Conservation (phyloP, 495 filamentous ascomycete genomes). For the Saxophila tyrrhenica region DNA sequence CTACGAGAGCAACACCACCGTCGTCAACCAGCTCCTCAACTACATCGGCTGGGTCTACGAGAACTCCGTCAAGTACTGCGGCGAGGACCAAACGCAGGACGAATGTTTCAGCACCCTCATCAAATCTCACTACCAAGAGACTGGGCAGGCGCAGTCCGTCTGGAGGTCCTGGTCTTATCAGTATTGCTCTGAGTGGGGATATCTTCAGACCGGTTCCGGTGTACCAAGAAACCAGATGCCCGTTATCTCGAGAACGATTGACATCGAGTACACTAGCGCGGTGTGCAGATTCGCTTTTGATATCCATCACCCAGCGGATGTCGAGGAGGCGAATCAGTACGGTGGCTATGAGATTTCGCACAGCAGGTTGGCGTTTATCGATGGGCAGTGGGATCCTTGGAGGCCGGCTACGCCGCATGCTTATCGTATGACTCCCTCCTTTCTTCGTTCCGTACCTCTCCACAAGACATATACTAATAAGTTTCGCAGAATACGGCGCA, state of each 20-base stretch:
- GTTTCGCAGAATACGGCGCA: constrained; percentile 28
- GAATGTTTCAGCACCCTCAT: constrained; percentile 45
- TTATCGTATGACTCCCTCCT: constrained; percentile 11
- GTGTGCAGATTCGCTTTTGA: constrained; percentile 53
- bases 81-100: constrained; percentile 35
- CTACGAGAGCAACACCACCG: constrained; percentile 38
- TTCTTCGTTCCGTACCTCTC: neutral
- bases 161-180: constrained; percentile 55
- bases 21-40: constrained; percentile 51
- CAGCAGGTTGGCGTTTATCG: constrained; percentile 36
- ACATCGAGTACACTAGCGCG: constrained; percentile 40
- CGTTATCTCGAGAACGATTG: constrained; percentile 52
- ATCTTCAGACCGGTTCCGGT: constrained; percentile 52
- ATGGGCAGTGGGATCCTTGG: constrained; percentile 63
- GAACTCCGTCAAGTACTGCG: constrained; percentile 32
- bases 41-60: constrained; percentile 50
- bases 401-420: constrained; percentile 52
- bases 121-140: constrained; percentile 37
- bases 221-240: constrained; percentile 47
- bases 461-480: no score
- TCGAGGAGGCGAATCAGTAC: constrained; percentile 52
- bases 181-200: constrained; percentile 52
- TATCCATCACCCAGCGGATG: constrained; percentile 44
- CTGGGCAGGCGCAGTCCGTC: constrained; percentile 34
- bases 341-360: constrained; percentile 59